phyloP scores from a whole-genome alignment of 106 monocot species.

The Chionographis japonica region DNA sequence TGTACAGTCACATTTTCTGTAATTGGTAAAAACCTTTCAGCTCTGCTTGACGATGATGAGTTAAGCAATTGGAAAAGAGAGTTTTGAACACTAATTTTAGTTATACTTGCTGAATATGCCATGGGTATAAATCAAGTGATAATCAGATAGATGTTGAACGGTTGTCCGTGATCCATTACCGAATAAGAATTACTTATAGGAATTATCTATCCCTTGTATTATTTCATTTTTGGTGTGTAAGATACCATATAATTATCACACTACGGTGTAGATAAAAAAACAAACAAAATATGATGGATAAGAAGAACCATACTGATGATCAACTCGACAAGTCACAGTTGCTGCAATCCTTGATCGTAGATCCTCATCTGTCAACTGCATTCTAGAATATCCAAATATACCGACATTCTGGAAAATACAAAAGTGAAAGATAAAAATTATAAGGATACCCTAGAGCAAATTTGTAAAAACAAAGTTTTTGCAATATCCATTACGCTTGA shows the following conservation, averaged over 20 bases:
- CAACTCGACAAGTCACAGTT: conserved; percentile 81
- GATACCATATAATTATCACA: too few species aligned
- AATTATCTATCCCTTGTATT: too few species aligned
- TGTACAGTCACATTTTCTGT: conserved; percentile 19
- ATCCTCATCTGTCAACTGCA: conserved; percentile 62
- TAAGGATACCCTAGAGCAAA: background rate
- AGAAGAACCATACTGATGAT: conserved; percentile 55
- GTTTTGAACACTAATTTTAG: too few species aligned
- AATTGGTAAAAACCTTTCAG: background rate
- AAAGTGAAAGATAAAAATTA: background rate
- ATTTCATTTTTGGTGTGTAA: too few species aligned
- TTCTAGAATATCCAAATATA: conserved; percentile 93
- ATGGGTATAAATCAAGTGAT: background rate
- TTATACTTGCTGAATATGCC: too few species aligned
- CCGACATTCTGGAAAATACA: conserved; percentile 64
- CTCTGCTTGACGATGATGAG: background rate
- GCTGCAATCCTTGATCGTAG: conserved; percentile 53
- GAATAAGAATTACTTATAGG: too few species aligned
- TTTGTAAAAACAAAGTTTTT: background rate
- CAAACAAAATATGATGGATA: background rate
- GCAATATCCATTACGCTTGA: background rate
- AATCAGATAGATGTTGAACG: background rate
- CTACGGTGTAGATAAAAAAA: too few species aligned
- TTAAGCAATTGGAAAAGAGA: conserved; percentile 1
- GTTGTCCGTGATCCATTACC: too few species aligned